Base-by-base conservation (phyloP, 2,329 filamentous ascomycete species). In the Epichloe coenophiala region DNA sequence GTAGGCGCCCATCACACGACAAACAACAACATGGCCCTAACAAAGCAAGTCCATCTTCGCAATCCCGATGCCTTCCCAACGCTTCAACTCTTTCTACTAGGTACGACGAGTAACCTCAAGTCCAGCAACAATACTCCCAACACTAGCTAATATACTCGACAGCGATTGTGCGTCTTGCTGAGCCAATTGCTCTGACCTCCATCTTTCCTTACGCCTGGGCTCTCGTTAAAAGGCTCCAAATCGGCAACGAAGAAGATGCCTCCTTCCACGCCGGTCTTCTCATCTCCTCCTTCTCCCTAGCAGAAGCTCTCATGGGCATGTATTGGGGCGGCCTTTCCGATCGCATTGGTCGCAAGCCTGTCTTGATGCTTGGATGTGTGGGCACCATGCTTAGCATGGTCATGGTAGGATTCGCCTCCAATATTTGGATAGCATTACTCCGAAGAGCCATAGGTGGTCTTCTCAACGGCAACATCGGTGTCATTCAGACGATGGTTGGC, bases 141-240 rank as follows among this genome's bases (percentile, higher is more conserved):
- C 9, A 3, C 4, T n/a, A 37, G 47, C 56, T 62, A 51, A 62
- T 54, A 35, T 37, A 19, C 55, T 39, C 4, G 5, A 15, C 51
- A 95, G 89, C 88, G 65, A 88, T 95, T 73, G 90, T 94, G 63
- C 88, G 90, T 55, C 80, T 96, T 58, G 87, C 89, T 49, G 90
- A 96, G 68, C 90, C 90, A 21, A 91, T 96, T 59, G 89, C 90
- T 47, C 78, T 96, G 56, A 95, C 89, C 1, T 93, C 87, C 62
- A 93, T 95, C 67, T 94, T 91, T 60, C 90, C 90, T 19, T 96
- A 95, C 67, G 87, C 87, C 53, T 94, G 86, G 85, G 78, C 84
- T 53, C 81, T 91, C 58, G 83, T 91, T 57, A 86, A 86, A 67
- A 75, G 81, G 58, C 88, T 88, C 66, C 62, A 86, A 40, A 75